A percentile compares a stretch with the other conserved stretches of the same genome.
Conservation (phyloP, 164 flowering plant genomes). For the Houttuynia cordata region DNA sequence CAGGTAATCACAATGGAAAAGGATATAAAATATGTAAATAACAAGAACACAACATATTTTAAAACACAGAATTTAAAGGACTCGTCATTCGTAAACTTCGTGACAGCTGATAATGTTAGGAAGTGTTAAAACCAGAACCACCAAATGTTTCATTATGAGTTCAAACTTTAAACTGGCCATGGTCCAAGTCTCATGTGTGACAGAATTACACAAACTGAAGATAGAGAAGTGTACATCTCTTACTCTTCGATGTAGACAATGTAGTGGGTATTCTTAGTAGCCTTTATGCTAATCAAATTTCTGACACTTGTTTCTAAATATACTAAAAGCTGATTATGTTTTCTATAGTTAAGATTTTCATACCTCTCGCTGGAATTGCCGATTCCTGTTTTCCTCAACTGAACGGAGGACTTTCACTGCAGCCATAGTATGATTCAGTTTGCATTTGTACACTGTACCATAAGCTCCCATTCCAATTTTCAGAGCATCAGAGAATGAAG, state of each 20-base stretch:
- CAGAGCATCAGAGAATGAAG: slow-evolving; percentile 59
- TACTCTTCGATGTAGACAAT: too few relatives aligned
- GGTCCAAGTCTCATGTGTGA: background rate
- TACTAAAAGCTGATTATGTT: background rate
- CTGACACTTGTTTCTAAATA: too few relatives aligned
- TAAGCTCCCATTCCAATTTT: slow-evolving; percentile 69
- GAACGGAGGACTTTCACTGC: slow-evolving; percentile 81
- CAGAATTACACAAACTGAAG: background rate
- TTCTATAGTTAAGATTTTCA: background rate
- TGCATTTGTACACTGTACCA: slow-evolving; percentile 76
- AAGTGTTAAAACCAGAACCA: too few relatives aligned
- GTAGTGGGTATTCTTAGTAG: too few relatives aligned
- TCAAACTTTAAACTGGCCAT: background rate
- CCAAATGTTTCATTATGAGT: too few relatives aligned
- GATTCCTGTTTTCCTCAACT: slow-evolving; percentile 25
- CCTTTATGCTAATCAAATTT: too few relatives aligned
- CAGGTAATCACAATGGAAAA: background rate
- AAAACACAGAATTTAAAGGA: background rate
- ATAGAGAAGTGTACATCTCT: background rate
- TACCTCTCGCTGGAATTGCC: slow-evolving; percentile 86
- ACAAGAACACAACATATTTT: too few relatives aligned
- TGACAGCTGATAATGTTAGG: too few relatives aligned
- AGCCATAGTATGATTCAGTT: slow-evolving; percentile 48
- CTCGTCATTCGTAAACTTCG: background rate
- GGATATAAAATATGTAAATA: background rate